These are phyloP conservation scores for Phytophthora crassamura DNA, from an alignment of 352 stramenopile species.

Conservation along the genomic window DNA sequence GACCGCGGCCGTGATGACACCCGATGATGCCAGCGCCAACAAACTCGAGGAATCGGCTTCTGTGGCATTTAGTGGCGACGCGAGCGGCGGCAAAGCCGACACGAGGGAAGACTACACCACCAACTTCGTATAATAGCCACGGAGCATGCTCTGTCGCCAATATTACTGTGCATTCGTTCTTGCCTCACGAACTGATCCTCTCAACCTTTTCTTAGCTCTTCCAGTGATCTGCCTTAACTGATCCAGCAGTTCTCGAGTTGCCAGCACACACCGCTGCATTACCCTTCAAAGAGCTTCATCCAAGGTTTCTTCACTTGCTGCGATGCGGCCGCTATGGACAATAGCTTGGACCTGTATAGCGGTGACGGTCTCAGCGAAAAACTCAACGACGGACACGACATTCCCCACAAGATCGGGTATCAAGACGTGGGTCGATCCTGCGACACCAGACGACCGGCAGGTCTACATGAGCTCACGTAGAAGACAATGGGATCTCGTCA, in stretches of 20 bases:
- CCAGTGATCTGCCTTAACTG: neutral
- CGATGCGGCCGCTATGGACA: neutral
- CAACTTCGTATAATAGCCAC: constrained; percentile 40
- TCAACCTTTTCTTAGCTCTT: constrained; percentile 26
- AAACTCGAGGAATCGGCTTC: constrained; percentile 16
- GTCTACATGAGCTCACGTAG: constrained; percentile 48
- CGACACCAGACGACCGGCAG: constrained; percentile 47
- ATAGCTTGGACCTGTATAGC: neutral
- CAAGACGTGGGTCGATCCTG: constrained; percentile 63
- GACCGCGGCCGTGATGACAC: constrained; percentile 24
- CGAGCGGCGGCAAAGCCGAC: constrained; percentile 40
- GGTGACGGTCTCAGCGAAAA: constrained; percentile 5
- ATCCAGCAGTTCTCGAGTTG: constrained; percentile 17
- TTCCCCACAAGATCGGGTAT: constrained; percentile 48
- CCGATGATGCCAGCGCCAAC: constrained; percentile 12
- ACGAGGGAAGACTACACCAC: constrained; percentile 35
- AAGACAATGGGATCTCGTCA: constrained; percentile 71
- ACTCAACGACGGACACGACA: constrained; percentile 21
- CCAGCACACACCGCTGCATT: neutral
- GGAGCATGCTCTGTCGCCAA: neutral
- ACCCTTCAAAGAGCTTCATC: too few relatives aligned
- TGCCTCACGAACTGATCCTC: constrained; percentile 21
- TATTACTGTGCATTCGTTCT: neutral
- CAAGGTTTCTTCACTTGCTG: neutral
- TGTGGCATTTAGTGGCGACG: constrained; percentile 2